Evolutionary conservation across 345 rosid genomes (phyloP), one percentile per base, ranked within the genome.

Genomic region (Barbarea vulgaris): DNA sequence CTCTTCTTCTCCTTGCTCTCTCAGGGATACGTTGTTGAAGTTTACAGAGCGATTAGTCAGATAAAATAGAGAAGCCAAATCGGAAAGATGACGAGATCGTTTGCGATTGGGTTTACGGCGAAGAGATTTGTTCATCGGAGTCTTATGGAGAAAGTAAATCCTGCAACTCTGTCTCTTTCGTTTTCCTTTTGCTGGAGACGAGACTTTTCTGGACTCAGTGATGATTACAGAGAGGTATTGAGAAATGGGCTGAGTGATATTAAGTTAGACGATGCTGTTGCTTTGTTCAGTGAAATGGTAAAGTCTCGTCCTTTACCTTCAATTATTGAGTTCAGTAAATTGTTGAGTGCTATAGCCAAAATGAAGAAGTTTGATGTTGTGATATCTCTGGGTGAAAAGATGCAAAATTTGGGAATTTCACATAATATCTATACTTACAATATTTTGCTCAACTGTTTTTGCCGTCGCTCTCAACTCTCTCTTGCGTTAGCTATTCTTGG

Each of bases 351-450:
- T 1, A 14, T 53, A 25, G 34, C 6, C 0, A 53, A 53, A 19
- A 53, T 53, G 58, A 53, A 53, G 2, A 53, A 53, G 34, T 53
- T 6, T 53, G 58, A 53, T 25, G 58, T 53, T 53, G 58, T 53
- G 1, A 53, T 53, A 10, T 53, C 34, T 3, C 5, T 53, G 58
- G 58, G 58, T 0, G 58, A 53, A 4, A 0, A 53, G 58, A 53
- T 53, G 58, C 19, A 53, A 14, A 53, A 25, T 0, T 1, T 53
- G 3, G 34, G 58, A 3, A 53, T 53, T 6, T 2, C 9, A 13
- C 28, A 13, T 53, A 0, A 14, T 25, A 18, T 13, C 11, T 53
- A 25, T 53, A 53, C 58, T 3, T 53, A 25, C 34, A 53, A 2
- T 53, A 53, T 53, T 53, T 14, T 53, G 0, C 1, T 53, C 3